Evolutionary conservation across 345 rosid species (phyloP), one percentile per base, ranked within the genome.

Genomic region (Excoecaria agallocha): DNA sequence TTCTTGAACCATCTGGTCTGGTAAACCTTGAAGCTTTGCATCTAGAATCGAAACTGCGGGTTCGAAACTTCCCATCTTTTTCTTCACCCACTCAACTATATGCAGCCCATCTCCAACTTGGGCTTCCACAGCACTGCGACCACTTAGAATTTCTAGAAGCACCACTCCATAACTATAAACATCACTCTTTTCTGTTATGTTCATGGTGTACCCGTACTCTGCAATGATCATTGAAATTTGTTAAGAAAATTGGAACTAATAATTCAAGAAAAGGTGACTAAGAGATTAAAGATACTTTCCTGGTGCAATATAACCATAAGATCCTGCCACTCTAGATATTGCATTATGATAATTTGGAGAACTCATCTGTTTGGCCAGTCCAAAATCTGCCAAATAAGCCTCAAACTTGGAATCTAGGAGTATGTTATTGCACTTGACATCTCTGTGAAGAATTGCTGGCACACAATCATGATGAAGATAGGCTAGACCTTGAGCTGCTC

Each of bases 191-290:
- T 94, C 97, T 3, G 98, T 87, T 74, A 94, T 91, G 84, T 94
- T 94, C 97, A 88, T 88, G 5, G 95, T 89, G 89, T 91, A 92
- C 37, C 97, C 98, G 41, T 94, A 94, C 81, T 94, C 98, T 94
- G 93, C 85, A 86, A 66, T 50, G 48, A 68, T 15, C 25, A 80
- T 3, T 15, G 19, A 71, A 61, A 77, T 30, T 58, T 57, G n/a
- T 77, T 30, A 57, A 55, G 12, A 57, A 22, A 39, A 19, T 1
- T 58, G 8, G n/a, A 73, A 38, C 50, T 7, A 38, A 55, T 12
- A 37, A 4, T 37, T 16, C 4, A 54, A 17, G 39, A 17, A 15
- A 24, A 30, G 39, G 25, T 19, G 10, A 45, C 39, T 49, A 3
- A 39, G 25, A 43, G 46, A 55, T 61, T 13, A 37, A 55, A 39